phyloP scores from a whole-genome alignment of 371 early-diverging fungal genomes.

The Mortierella sp. region DNA sequence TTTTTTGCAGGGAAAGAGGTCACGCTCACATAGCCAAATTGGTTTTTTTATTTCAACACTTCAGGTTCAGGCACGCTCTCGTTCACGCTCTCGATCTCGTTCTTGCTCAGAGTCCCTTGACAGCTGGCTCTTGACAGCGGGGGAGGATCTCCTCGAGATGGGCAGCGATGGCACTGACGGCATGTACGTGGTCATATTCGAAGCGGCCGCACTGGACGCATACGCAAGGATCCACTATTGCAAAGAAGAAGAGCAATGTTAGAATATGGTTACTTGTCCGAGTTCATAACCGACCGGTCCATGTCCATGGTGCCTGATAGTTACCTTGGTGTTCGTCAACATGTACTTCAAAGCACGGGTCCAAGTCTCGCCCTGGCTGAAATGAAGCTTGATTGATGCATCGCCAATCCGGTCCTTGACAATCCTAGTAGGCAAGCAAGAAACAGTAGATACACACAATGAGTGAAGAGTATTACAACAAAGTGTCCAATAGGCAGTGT shows the following conservation, averaged over 20 bases:
- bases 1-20: neutral
- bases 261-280: neutral
- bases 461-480: neutral
- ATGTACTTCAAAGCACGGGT: slow-evolving; percentile 92
- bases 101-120: slow-evolving; percentile 7
- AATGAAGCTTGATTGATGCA: slow-evolving; percentile 86
- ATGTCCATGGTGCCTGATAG: slow-evolving; percentile 59
- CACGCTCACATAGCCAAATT: neutral
- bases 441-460: neutral
- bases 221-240: slow-evolving; percentile 57
- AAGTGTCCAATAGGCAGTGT: neutral
- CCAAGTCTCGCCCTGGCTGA: slow-evolving; percentile 93
- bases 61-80: neutral
- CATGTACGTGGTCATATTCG: slow-evolving; percentile 52
- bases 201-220: slow-evolving; percentile 45
- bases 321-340: slow-evolving; percentile 83
- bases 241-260: neutral
- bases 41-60: neutral
- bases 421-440: slow-evolving; percentile 65
- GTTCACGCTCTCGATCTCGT: neutral
- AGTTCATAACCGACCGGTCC: neutral
- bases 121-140: slow-evolving; percentile 17
- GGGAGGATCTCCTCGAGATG: slow-evolving; percentile 46
- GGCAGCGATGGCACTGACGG: slow-evolving; percentile 53
- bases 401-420: slow-evolving; percentile 93